Conservation (phyloP, 176 grass and related monocot genomes). For the Bonia amplexicaulis region DNA sequence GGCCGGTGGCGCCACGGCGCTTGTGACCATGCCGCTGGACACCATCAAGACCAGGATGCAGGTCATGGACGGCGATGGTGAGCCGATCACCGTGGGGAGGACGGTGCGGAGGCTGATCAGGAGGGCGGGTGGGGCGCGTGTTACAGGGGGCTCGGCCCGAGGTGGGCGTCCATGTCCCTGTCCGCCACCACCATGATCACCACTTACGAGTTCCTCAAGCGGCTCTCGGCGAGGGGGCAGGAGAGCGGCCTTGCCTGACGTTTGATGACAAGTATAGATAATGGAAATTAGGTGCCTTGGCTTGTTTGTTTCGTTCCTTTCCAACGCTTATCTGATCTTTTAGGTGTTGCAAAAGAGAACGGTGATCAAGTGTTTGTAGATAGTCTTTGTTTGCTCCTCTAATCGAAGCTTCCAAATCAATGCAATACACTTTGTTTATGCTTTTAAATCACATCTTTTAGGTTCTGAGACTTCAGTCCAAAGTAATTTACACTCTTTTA, state of each 20-base stretch:
- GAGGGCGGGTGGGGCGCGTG: constrained; percentile 74
- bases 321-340: constrained; percentile 35
- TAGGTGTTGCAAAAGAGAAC: constrained; percentile 27
- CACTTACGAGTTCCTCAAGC: constrained; percentile 81
- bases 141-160: constrained; percentile 67
- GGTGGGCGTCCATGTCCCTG: constrained; percentile 88
- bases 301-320: constrained; percentile 38
- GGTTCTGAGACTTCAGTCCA: not conserved
- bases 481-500: not conserved
- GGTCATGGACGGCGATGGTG: constrained; percentile 58
- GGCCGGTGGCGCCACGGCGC: constrained; percentile 51
- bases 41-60: constrained; percentile 92
- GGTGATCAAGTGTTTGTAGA: constrained; percentile 37
- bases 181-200: constrained; percentile 83
- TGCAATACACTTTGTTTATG: not conserved
- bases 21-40: constrained; percentile 81
- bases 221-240: constrained; percentile 60
- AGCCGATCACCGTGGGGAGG: constrained; percentile 41
- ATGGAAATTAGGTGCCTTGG: constrained; percentile 22
- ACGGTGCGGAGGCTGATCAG: constrained; percentile 53
- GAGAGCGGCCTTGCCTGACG: constrained; percentile 27
- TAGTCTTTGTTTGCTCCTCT: constrained; percentile 25
- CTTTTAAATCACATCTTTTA: not conserved
- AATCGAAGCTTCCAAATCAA: constrained; percentile 15
- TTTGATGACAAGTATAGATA: constrained; percentile 33